Base-by-base conservation (phyloP, 2,329 filamentous ascomycete species). In the Colletotrichum theobromicola region DNA sequence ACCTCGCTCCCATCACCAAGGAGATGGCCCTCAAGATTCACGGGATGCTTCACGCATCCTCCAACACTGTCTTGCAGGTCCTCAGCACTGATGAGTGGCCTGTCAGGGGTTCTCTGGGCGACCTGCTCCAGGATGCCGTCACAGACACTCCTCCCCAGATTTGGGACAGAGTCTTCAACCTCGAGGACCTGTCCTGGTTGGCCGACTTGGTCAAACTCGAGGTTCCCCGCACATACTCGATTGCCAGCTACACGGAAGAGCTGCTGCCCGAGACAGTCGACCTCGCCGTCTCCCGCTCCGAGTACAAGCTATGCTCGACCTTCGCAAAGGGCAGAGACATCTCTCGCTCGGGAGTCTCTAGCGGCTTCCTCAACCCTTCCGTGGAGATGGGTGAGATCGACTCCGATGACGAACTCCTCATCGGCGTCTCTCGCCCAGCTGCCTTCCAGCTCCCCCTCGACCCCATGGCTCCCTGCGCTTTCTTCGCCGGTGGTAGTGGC, bases 401-500 rank as follows among this genome's bases (percentile, higher is more conserved):
- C 60, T 80, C 81, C 2, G 86, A 86, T n/a, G 87, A 90, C 13
- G 86, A 89, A 58, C 77, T 90, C 0, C 81, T 90, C 3, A 81
- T 90, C 16, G 88, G 88, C 2, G 85, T 90, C 0, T 90, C 88
- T 0, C 83, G 88, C 0, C 88, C 88, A 0, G 83, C 87, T 1
- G 83, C 87, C 1, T 90, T 90, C 77, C 88, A 90, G 60, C 82
- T 90, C 0, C 89, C 89, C 0, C 81, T 88, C 7, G 87, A 89
- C 42, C 81, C 84, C 8, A 87, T 87, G 55, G 87, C 87, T 0
- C 89, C 88, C 0, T 88, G 88, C 26, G 88, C 87, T 0, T 87
- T 87, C 77, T 90, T 90, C 76, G 88, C 88, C 0, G 88, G 88
- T 10, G 88, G 88, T 0, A 89, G 87, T 57, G 88, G 88, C 2